Conservation (phyloP, 1,284 basidiomycete species). For the Boletus smithii region DNA sequence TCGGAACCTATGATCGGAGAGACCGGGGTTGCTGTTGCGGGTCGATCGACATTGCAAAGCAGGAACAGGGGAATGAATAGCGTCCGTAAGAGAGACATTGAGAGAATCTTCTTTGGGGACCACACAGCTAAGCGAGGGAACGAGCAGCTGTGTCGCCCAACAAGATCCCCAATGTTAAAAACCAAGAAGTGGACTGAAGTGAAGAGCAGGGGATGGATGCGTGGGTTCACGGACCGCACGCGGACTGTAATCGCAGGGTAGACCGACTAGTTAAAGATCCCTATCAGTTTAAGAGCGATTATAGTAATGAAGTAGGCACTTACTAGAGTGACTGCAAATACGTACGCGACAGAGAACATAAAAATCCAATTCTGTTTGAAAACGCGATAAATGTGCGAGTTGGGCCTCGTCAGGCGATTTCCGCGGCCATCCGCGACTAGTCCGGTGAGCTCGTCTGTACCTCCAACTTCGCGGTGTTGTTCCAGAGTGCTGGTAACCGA, state of each 20-base stretch:
- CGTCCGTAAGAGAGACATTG: conserved; percentile 65
- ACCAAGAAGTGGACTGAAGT: conserved; percentile 68
- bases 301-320: conserved; percentile 26
- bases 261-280: conserved; percentile 55
- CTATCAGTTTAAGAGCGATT: conserved; percentile 1
- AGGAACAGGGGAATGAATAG: conserved; percentile 83
- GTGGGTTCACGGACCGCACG: conserved; percentile 60
- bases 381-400: conserved; percentile 48
- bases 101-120: conserved; percentile 58
- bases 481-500: conserved; percentile 46
- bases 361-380: conserved; percentile 64
- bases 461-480: conserved; percentile 21
- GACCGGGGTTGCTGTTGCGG: conserved; percentile 27
- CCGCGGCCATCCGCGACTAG: conserved; percentile 34
- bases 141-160: conserved; percentile 72
- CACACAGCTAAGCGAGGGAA: conserved; percentile 65
- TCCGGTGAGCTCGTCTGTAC: conserved; percentile 33
- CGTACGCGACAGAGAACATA: conserved; percentile 72
- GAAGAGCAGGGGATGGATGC: conserved; percentile 63
- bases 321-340: conserved; percentile 79
- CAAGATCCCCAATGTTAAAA: conserved; percentile 76
- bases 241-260: conserved; percentile 84
- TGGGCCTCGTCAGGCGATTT: conserved; percentile 31
- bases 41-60: conserved; percentile 71
- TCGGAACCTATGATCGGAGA: conserved; percentile 69